Conservation (phyloP, 768 basidiomycete genomes). For the Butyriboletus loyo region DNA sequence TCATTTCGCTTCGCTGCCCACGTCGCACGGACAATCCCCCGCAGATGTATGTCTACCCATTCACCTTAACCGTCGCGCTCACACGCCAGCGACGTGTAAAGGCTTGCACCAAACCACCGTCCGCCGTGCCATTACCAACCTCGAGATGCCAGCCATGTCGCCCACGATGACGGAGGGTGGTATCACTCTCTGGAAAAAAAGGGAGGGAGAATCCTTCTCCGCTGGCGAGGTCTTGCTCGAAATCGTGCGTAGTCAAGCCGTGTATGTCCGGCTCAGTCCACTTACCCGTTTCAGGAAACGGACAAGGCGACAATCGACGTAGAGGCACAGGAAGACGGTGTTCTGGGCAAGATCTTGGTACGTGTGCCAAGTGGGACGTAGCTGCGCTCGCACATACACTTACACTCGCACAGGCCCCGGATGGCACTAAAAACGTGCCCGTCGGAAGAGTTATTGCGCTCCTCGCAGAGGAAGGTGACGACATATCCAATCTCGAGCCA, state of each 20-base stretch:
- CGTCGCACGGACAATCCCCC: slow-evolving; percentile 12
- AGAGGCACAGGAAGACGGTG: slow-evolving; percentile 95
- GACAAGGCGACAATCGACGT: slow-evolving; percentile 98
- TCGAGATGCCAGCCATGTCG: slow-evolving; percentile 96
- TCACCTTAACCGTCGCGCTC: background rate
- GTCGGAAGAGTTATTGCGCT: slow-evolving; percentile 91
- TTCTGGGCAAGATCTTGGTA: slow-evolving; percentile 91
- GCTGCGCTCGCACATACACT: background rate
- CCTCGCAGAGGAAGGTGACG: slow-evolving; percentile 94
- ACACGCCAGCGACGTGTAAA: slow-evolving; percentile 7
- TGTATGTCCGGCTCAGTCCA: background rate
- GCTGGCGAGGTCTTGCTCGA: slow-evolving; percentile 87
- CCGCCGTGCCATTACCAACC: slow-evolving; percentile 63
- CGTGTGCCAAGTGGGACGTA: slow-evolving; percentile 23
- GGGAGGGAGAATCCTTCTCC: slow-evolving; percentile 74
- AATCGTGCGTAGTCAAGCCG: slow-evolving; percentile 55
- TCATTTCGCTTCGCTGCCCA: slow-evolving; percentile 12
- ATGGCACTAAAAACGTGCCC: slow-evolving; percentile 80
- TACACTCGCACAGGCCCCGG: slow-evolving; percentile 47
- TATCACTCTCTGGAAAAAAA: slow-evolving; percentile 87
- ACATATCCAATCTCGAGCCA: slow-evolving; percentile 78
- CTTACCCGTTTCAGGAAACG: slow-evolving; percentile 60
- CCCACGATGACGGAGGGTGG: slow-evolving; percentile 97
- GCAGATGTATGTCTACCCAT: slow-evolving; percentile 22
- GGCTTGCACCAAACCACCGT: slow-evolving; percentile 48